Percentiles rank a stretch among this genome's conserved stretches.
phyloP scores from a whole-genome alignment of 1,284 basidiomycete genomes.

The Athelia psychrophila region DNA sequence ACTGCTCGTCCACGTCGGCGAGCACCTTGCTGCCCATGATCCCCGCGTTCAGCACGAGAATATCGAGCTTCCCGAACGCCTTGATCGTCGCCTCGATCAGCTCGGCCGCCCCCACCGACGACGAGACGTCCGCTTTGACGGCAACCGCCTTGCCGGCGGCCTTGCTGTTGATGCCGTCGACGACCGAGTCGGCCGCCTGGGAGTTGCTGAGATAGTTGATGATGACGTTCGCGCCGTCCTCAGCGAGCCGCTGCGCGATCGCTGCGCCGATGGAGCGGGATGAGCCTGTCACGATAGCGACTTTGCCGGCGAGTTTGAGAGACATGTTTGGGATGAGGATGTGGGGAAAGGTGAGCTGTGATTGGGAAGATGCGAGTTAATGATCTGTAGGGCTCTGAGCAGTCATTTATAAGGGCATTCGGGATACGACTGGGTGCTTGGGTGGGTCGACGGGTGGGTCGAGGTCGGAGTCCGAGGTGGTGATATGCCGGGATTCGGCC shows the following conservation, averaged over 20 bases:
- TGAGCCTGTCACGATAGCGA: constrained; percentile 57
- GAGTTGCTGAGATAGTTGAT: constrained; percentile 48
- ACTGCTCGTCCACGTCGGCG: constrained; percentile 44
- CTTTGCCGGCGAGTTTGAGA: constrained; percentile 35
- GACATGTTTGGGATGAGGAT: neutral
- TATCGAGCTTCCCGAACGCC: constrained; percentile 49
- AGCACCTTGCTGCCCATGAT: constrained; percentile 47
- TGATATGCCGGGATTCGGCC: no score
- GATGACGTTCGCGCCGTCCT: constrained; percentile 54
- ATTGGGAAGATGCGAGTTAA: no score
- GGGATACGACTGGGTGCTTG: no score
- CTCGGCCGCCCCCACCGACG: constrained; percentile 36
- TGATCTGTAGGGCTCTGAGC: no score
- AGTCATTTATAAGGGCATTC: no score
- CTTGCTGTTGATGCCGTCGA: constrained; percentile 37
- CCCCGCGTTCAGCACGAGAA: constrained; percentile 54
- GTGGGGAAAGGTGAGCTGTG: neutral
- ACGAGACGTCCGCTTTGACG: constrained; percentile 50
- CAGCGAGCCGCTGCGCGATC: constrained; percentile 48
- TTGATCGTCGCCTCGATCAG: constrained; percentile 45
- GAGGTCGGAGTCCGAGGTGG: no score
- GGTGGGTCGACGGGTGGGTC: no score
- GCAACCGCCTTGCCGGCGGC: constrained; percentile 46
- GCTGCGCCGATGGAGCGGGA: constrained; percentile 58
- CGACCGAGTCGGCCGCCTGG: constrained; percentile 42